Evolutionary conservation across 78 protist species (phyloP), one percentile per base, ranked within the genome.

Genomic region (Isochrysis galbana): DNA sequence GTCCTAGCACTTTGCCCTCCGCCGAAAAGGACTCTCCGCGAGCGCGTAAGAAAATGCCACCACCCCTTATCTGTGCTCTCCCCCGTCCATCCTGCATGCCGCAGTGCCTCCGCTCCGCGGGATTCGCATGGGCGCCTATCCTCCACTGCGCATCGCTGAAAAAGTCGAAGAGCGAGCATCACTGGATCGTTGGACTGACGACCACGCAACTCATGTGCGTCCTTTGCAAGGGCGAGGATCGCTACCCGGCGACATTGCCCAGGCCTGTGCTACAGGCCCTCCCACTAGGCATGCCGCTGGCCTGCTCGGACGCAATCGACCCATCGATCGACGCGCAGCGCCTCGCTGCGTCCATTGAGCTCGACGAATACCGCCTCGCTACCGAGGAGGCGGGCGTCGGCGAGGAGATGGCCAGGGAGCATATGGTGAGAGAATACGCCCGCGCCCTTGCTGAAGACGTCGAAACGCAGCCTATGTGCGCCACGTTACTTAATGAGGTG

Each of bases 161-260:
- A 25, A 80, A 80, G 55, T 10, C 25, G 25, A 80, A 80, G 88
- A 5, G 10, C 38, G 88, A 80, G 88, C 88, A 44, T n/a, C 88
- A 44, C 55, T 80, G 88, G 88, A 51, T 80, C 29, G 55, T 80
- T 51, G 88, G 88, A 7, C 55, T 80, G 29, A 44, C 54, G 29
- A 34, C 3, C 14, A 0, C 34, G 39, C 39, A 39, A 23, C 88
- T 80, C 34, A 36, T 80, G 29, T 41, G 38, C 88, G 36, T 32
- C n/a, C 32, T 44, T 38, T 44, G 47, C 38, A 44, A 80, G 88
- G 88, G 55, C 39, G 88, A 44, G 41, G 39, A 26, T 51, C 19
- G 0, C 34, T 44, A 7, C 88, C 88, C 88, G 23, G 38, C 88
- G 55, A 32, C 55, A 51, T 51, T 80, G 48, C 88, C 88, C 26